Evolutionary conservation across 108 stramenopile genomes (phyloP).

Genomic region (Cyclotella kingstonii): DNA sequence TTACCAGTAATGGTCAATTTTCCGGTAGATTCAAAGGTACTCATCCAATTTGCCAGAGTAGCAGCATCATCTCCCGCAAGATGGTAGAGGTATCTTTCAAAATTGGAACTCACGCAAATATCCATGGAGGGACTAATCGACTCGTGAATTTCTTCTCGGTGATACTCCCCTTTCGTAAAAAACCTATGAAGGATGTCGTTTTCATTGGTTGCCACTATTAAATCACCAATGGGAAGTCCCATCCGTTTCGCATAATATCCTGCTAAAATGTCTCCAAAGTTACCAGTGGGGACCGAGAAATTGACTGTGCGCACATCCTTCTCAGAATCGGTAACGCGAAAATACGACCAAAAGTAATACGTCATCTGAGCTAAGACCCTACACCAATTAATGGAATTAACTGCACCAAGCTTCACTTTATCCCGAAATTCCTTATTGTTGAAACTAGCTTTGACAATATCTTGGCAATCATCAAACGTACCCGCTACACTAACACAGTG

Average conservation of each 20-base stretch:
- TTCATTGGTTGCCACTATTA: conserved; percentile 97
- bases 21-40: conserved; percentile 88
- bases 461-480: conserved; percentile 98
- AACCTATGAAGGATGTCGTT: conserved; percentile 99
- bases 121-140: conserved; percentile 97
- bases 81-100: conserved; percentile 96
- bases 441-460: conserved; percentile 97
- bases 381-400: conserved; percentile 99
- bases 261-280: conserved; percentile 98
- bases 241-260: conserved; percentile 98
- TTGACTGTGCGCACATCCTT: conserved; percentile 55
- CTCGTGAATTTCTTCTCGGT: conserved; percentile 76
- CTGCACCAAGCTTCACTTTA: conserved; percentile 92
- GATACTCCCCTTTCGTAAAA: conserved; percentile 94
- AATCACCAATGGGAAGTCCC: conserved; percentile 93
- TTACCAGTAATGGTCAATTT: conserved; percentile 84
- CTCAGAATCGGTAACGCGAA: conserved; percentile 81
- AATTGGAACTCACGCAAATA: conserved; percentile 97
- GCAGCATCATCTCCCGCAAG: conserved; percentile 86
- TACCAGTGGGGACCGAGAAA: conserved; percentile 97
- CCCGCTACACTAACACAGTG: conserved; percentile 94
- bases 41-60: conserved; percentile 88
- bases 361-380: conserved; percentile 98
- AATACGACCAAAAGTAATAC: conserved; percentile 98
- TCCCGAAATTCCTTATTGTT: conserved; percentile 86